Evolutionary conservation across 2,329 filamentous ascomycete species (phyloP).

Genomic region (Colletotrichum musicola): DNA sequence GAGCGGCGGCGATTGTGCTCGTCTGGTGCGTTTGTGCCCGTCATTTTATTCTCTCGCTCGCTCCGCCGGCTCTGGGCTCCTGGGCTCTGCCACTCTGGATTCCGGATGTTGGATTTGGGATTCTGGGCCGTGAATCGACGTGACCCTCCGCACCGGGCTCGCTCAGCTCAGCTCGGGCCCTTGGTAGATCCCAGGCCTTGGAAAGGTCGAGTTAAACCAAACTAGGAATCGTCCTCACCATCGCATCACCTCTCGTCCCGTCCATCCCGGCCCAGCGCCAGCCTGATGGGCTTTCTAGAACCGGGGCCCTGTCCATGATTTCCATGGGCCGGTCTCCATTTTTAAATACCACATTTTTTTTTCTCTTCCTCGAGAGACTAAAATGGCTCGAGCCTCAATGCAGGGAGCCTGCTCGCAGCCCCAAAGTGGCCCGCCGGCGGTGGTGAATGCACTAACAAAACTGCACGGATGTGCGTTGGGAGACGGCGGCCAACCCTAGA

Average conservation of each 20-base stretch:
- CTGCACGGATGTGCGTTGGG: conserved; percentile 34
- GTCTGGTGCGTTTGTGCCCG: conserved; percentile 15
- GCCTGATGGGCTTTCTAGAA: conserved; percentile 28
- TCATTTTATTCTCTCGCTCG: conserved; percentile 20
- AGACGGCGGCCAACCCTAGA: not conserved
- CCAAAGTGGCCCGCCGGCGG: conserved; percentile 3
- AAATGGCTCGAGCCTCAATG: conserved; percentile 33
- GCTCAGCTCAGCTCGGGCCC: conserved; percentile 15
- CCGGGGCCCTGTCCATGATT: conserved; percentile 15
- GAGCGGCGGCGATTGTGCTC: conserved; percentile 21
- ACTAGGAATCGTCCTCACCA: not conserved
- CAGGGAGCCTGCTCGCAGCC: conserved; percentile 18
- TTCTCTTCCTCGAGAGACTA: not conserved
- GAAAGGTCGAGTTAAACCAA: too few species aligned
- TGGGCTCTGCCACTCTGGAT: not conserved
- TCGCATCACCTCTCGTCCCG: not conserved
- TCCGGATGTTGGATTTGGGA: not conserved
- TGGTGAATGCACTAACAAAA: conserved; percentile 28
- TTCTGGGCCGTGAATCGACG: conserved; percentile 18
- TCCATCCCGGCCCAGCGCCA: conserved; percentile 23
- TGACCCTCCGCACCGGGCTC: not conserved
- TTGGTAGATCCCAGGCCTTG: not conserved
- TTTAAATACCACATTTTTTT: not conserved
- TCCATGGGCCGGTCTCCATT: conserved; percentile 9
- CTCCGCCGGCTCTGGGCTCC: conserved; percentile 11